These are phyloP conservation scores for Oryza glumipatula DNA, from an alignment of 176 grass and related monocot genomes.

Conservation along the genomic window DNA sequence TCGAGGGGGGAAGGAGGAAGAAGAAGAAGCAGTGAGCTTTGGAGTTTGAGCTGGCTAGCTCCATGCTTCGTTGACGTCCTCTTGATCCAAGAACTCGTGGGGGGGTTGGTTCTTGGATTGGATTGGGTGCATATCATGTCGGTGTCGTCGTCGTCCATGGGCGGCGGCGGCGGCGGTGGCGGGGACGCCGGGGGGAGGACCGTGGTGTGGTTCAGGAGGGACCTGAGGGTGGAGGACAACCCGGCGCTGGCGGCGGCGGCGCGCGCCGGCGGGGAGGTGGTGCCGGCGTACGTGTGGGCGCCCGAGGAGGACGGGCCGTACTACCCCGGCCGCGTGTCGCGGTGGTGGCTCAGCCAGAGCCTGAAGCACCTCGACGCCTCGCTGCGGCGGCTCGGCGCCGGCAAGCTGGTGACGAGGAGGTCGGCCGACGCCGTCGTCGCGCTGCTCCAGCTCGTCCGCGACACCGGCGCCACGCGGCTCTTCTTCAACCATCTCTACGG, in stretches of 20 bases:
- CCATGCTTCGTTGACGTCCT: constrained; percentile 29
- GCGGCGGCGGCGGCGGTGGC: constrained; percentile 38
- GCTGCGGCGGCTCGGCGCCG: constrained; percentile 69
- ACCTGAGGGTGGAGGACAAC: constrained; percentile 89
- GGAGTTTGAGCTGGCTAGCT: not conserved
- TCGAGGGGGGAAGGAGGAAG: not conserved
- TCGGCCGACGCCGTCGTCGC: constrained; percentile 67
- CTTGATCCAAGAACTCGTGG: constrained; percentile 32
- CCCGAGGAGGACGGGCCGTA: constrained; percentile 83
- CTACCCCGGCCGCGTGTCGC: constrained; percentile 74
- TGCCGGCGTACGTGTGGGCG: constrained; percentile 78
- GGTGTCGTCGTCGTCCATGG: constrained; percentile 45
- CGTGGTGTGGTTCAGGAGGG: constrained; percentile 88
- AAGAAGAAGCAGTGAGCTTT: constrained; percentile 1
- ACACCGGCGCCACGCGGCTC: constrained; percentile 74
- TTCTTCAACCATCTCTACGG: constrained; percentile 97
- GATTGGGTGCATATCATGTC: constrained; percentile 22
- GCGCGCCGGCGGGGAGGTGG: constrained; percentile 61
- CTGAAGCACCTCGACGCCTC: constrained; percentile 79
- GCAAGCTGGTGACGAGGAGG: constrained; percentile 62
- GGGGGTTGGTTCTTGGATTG: constrained; percentile 28
- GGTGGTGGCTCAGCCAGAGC: constrained; percentile 90
- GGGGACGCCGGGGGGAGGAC: constrained; percentile 48
- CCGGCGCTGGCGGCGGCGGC: constrained; percentile 72
- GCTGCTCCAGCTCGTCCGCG: constrained; percentile 70